Conservation (phyloP, 2,329 filamentous ascomycete species). For the Ophiostoma montium region DNA sequence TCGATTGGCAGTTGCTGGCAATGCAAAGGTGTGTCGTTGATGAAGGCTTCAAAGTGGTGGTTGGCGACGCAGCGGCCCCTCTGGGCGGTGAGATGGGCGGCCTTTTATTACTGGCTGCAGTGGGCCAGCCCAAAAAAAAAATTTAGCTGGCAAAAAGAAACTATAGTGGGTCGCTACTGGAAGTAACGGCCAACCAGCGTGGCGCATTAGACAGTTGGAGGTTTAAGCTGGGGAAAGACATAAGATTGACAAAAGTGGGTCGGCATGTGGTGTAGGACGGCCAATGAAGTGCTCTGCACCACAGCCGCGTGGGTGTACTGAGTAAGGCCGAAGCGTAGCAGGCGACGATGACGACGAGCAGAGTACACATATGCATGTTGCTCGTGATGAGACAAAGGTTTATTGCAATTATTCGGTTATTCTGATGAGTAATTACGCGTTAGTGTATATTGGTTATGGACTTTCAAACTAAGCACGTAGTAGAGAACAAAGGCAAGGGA, state of each 20-base stretch:
- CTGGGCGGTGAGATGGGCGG: neutral
- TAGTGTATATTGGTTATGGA: too few relatives aligned
- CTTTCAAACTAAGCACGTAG: too few relatives aligned
- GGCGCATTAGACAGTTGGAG: neutral
- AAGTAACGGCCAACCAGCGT: neutral
- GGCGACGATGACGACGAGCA: neutral
- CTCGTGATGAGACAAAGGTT: too few relatives aligned
- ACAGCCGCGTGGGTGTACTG: neutral
- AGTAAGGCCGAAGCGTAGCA: neutral
- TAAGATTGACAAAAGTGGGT: neutral
- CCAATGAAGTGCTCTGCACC: neutral
- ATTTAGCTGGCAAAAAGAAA: constrained; percentile 1
- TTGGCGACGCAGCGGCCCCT: constrained; percentile 1
- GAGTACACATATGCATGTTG: too few relatives aligned
- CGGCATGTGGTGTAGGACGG: neutral
- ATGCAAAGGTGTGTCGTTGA: neutral
- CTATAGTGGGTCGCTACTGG: neutral
- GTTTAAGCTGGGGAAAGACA: neutral
- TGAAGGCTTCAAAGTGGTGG: neutral
- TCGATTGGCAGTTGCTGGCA: neutral
- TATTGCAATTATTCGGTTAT: too few relatives aligned
- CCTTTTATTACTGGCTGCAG: neutral
- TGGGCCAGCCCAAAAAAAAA: neutral
- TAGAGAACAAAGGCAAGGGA: too few relatives aligned
- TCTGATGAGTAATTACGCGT: too few relatives aligned